Evolutionary conservation across 768 basidiomycete species (phyloP).

Genomic region (Panellus pusillus): DNA sequence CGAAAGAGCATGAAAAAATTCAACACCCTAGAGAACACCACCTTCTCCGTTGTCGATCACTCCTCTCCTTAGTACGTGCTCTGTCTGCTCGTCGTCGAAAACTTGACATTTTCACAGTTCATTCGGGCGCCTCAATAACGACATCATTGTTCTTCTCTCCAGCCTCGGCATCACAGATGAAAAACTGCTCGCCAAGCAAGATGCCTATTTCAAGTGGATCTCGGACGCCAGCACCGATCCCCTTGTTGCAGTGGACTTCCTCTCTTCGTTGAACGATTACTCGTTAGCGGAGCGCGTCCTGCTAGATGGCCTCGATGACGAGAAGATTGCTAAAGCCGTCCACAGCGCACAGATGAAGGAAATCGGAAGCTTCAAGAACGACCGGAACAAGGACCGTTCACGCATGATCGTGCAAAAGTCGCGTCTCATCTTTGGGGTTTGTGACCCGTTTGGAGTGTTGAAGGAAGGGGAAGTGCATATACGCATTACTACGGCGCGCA

Average conservation of each 20-base stretch:
- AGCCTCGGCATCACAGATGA: conserved; percentile 62
- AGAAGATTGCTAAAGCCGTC: conserved; percentile 40
- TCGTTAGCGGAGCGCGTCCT: conserved; percentile 52
- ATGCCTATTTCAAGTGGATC: conserved; percentile 62
- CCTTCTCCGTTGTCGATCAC: conserved; percentile 67
- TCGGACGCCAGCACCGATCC: conserved; percentile 46
- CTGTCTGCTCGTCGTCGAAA: too few species aligned
- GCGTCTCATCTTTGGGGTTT: conserved; percentile 63
- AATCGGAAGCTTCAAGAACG: conserved; percentile 51
- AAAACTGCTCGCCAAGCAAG: conserved; percentile 53
- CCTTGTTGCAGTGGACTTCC: conserved; percentile 54
- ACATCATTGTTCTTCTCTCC: conserved; percentile 64
- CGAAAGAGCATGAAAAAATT: conserved; percentile 75
- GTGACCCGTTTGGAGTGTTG: conserved; percentile 63
- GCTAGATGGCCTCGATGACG: conserved; percentile 53
- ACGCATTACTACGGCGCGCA: conserved; percentile 50
- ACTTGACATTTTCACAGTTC: conserved; percentile 21
- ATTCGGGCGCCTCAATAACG: conserved; percentile 69
- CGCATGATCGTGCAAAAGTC: conserved; percentile 65
- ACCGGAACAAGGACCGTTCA: conserved; percentile 49
- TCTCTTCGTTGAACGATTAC: conserved; percentile 50
- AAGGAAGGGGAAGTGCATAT: conserved; percentile 66
- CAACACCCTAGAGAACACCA: conserved; percentile 50
- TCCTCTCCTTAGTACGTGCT: conserved; percentile 49
- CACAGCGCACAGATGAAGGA: conserved; percentile 48